Conservation (phyloP, 2,329 filamentous ascomycete species). For the Pyrenophora teres region DNA sequence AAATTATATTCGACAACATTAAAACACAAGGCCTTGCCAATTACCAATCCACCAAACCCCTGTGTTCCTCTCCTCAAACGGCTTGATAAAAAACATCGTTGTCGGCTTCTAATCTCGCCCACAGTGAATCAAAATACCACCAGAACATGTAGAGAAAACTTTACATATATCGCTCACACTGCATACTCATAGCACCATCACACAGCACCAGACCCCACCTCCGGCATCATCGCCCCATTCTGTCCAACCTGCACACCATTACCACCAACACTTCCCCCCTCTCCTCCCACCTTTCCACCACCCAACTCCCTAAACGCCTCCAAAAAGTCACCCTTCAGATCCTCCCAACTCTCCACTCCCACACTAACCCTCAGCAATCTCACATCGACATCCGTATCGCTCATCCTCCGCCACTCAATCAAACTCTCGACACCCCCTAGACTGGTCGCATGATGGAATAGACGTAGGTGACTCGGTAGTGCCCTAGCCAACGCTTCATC, state of each 20-base stretch:
- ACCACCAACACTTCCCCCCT: neutral
- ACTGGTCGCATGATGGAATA: constrained; percentile 95
- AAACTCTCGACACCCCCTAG: constrained; percentile 92
- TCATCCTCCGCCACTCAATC: constrained; percentile 96
- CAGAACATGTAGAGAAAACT: no score
- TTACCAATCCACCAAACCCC: no score
- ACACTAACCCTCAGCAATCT: constrained; percentile 79
- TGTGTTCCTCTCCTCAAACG: no score
- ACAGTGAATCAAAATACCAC: no score
- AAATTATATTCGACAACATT: no score
- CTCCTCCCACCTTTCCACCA: neutral
- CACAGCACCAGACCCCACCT: constrained; percentile 25
- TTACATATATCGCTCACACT: no score
- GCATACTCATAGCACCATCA: constrained; percentile 17
- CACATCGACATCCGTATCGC: constrained; percentile 73
- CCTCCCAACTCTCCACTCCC: constrained; percentile 85
- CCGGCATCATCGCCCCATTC: constrained; percentile 24
- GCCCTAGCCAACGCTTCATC: constrained; percentile 64
- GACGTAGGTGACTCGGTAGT: constrained; percentile 75
- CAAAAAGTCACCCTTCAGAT: constrained; percentile 74
- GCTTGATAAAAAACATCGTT: no score
- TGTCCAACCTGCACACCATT: constrained; percentile 27
- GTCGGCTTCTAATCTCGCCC: no score
- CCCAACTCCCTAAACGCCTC: constrained; percentile 33
- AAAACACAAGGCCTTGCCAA: no score